These are phyloP conservation scores for Yarrowia hollandica DNA, from an alignment of 805 yeast species.

Conservation along the genomic window DNA sequence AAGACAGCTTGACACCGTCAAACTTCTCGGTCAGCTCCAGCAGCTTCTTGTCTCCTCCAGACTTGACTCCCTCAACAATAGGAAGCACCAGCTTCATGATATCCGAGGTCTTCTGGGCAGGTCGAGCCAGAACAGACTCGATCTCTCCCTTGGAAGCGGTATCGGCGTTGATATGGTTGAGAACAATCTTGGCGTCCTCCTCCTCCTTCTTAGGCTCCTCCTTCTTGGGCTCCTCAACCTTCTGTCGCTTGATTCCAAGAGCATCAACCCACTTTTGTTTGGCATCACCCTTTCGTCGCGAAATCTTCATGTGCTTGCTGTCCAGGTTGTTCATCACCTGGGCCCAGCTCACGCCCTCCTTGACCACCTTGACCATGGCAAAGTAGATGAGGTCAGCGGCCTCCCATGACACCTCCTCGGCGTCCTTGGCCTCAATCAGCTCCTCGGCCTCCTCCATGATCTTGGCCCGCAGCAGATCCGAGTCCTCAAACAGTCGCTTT, in stretches of 20 bases:
- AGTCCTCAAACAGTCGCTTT: conserved; percentile 78
- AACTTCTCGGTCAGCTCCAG: conserved; percentile 88
- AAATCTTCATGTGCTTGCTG: conserved; percentile 77
- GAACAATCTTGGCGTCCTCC: conserved; percentile 43
- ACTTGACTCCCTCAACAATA: conserved; percentile 73
- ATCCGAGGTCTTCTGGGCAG: conserved; percentile 91
- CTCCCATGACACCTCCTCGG: conserved; percentile 87
- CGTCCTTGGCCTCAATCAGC: conserved; percentile 74
- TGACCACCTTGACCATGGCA: conserved; percentile 62
- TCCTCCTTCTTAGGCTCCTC: conserved; percentile 31
- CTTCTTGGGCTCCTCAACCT: conserved; percentile 32
- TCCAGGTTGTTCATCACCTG: conserved; percentile 87
- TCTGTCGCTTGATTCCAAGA: conserved; percentile 26
- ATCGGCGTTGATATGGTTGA: conserved; percentile 51
- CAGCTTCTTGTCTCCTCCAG: conserved; percentile 81
- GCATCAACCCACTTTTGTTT: conserved; percentile 67
- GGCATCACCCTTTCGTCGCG: conserved; percentile 95
- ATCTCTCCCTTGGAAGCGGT: conserved; percentile 50
- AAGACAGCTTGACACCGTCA: conserved; percentile 71
- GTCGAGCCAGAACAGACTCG: conserved; percentile 72
- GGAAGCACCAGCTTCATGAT: conserved; percentile 93
- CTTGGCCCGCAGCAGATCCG: conserved; percentile 70
- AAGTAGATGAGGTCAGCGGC: conserved; percentile 86
- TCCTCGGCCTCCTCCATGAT: conserved; percentile 96
- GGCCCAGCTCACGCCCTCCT: conserved; percentile 72